Conservation (phyloP, 257 asterid species). For the Rhazya stricta region DNA sequence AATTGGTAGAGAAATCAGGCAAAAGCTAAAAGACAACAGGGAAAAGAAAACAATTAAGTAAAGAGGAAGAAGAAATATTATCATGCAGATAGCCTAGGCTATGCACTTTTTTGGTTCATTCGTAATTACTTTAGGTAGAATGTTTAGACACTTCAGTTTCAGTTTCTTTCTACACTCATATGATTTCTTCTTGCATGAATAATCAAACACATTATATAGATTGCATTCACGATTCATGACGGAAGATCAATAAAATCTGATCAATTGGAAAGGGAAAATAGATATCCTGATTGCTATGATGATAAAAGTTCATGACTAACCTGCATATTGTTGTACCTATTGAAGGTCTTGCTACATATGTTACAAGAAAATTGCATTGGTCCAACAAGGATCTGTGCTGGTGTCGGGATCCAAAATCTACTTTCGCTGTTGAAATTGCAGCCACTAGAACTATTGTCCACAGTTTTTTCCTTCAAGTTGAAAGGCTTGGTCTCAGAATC, state of each 20-base stretch:
- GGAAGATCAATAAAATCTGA: not conserved
- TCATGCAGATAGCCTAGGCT: not conserved
- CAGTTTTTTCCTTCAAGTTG: conserved; percentile 24
- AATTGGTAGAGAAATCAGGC: not conserved
- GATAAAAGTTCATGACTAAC: conserved; percentile 26
- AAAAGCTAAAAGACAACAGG: not conserved
- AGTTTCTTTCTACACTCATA: not conserved
- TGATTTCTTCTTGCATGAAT: not conserved
- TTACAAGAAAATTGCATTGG: conserved; percentile 89
- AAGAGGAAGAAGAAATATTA: not conserved
- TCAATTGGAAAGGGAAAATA: not conserved
- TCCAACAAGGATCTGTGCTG: conserved; percentile 88
- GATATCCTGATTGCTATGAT: not conserved
- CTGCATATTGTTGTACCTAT: conserved; percentile 98
- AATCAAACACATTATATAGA: not conserved
- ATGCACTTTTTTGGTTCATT: not conserved
- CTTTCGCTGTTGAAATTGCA: conserved; percentile 31
- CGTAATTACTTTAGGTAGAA: not conserved
- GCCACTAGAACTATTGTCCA: conserved; percentile 16
- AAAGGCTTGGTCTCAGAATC: conserved; percentile 15
- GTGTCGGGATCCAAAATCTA: conserved; percentile 91
- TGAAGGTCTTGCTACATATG: conserved; percentile 85
- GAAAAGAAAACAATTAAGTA: not conserved
- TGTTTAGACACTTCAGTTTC: not conserved
- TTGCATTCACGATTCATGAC: not conserved